Base-by-base conservation (phyloP, 192 early-diverging fungal genomes). In the Entomortierella parvispora region DNA sequence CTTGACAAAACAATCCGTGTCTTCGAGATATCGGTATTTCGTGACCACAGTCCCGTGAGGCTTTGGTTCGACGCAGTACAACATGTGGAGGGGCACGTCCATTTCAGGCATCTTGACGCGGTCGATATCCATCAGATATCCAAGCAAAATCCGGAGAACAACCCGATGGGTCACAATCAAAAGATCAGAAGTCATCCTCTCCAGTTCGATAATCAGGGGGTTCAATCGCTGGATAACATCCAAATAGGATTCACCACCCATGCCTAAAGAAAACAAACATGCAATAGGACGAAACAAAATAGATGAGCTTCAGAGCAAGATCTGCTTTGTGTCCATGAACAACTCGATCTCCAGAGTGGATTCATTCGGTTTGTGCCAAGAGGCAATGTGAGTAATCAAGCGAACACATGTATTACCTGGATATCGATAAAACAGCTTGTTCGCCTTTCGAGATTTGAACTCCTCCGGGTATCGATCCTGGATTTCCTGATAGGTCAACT, bases 201-300 rank as follows among this genome's bases (percentile, higher is more conserved):
- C 97, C 58, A 97, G 84, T 81, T 99, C 97, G 51, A 99, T 90
- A 74, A 99, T 97, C 51, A 98, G 82, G 31, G 96, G 95, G 70
- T 95, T 86, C 55, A 99, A 65, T 26, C 96, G 86, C 78, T 97
- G 93, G 56, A 99, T 96, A 23, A 99, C 96, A 71, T 99, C 97
- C n/a, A 90, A 55, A 62, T 97, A 97, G 20, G 91, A 93, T 82
- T 99, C 97, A 37, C 97, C 97, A 32, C 97, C 97, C 54, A 94
- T 90, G 18, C 97, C 70, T 72, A 59, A 11, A 2, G 7, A 0
- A 20, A 23, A 37, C 4, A 17, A 52, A 9, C 7, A 48, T 10
- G 45, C 54, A 7, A 47, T 20, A 32, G 12, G 32, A 18, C 6
- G 18, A 6, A 14, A 42, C 34, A 9, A 20, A 14, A 20, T 18